These are phyloP conservation scores for Lachnellula willkommii DNA, from an alignment of 2,329 filamentous ascomycete species.

Conservation along the genomic window DNA sequence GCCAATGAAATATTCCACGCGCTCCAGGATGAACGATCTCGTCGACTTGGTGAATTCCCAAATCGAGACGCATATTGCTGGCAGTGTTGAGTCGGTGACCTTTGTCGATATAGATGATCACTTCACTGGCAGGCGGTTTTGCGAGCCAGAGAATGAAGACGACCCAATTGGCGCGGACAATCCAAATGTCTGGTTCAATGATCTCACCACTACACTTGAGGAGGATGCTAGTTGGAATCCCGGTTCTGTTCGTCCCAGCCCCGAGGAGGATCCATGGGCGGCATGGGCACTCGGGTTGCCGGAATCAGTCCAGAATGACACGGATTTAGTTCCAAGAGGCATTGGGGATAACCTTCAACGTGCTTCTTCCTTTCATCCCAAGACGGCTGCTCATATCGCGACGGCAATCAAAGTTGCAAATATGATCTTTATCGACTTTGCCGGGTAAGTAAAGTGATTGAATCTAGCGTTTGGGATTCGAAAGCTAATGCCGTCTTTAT, in stretches of 20 bases:
- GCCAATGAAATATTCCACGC: neutral
- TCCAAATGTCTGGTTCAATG: neutral
- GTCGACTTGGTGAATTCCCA: neutral
- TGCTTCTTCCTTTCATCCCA: neutral
- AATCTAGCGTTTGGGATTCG: neutral
- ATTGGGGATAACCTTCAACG: neutral
- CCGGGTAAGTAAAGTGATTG: neutral
- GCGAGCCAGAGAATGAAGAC: neutral
- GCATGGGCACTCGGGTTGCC: neutral
- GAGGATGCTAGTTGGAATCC: neutral
- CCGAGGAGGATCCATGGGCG: neutral
- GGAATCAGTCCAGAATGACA: neutral
- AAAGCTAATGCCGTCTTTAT: too few species aligned
- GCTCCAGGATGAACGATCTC: neutral
- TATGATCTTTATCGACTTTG: neutral
- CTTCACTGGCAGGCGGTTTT: neutral
- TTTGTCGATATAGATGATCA: neutral
- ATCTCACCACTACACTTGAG: neutral
- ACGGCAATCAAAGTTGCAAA: neutral
- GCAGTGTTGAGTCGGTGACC: neutral
- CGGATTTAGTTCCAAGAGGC: neutral
- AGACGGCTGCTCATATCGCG: neutral
- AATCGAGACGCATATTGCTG: neutral
- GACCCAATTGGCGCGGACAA: conserved; percentile 1
- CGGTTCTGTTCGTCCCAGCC: neutral